Evolutionary conservation across 2,329 filamentous ascomycete species (phyloP), one percentile per base, ranked within the genome.

Genomic region (Fusarium sp.): DNA sequence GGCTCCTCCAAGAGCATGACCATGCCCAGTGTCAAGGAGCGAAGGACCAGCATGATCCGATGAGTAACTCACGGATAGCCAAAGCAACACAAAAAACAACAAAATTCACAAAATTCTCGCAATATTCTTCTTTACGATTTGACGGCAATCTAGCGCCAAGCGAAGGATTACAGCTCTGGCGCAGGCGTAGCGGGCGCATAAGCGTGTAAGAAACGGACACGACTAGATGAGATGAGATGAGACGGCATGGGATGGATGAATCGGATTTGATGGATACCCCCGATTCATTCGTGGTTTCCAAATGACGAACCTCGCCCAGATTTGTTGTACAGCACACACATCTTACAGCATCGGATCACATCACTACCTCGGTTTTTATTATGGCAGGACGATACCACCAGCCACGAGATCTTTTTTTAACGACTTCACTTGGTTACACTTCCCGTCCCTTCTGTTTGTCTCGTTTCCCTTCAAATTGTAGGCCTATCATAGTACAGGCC

Each of bases 31-130:
- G 71, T 77, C 14, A 72, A 79, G 25, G 80, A 85, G 66, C 84
- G 84, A 78, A 79, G 82, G 65, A 75, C 78, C 62, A 82, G 80
- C 77, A 79, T 79, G 75, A 77, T 80, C 55, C 77, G 78, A 74
- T 80, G 70, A 77, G 58, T 14, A 46, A 49, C 41, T 58, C 46
- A 50, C 39, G 59, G 44, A 55, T 30, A 46, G 62, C 23, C 39
- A 59, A 65, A 57, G 43, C 60, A 66, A 59, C 37, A 61, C 18
- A 57, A 70, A 62, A 52, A 62, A 65, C 26, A 56, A 58, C 34
- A 67, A 63, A 55, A 13, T 63, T 46, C 41, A 53, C 37, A 68
- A 69, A 65, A 63, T 58, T 44, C 26, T 63, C 62, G 62, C 62
- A 43, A 58, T 42, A 23, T 54, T 51, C 56, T 46, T 65, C 30